A percentile compares a stretch with the other conserved stretches of the same genome.
Conservation (phyloP, 2,329 filamentous ascomycete species). For the Venturia pyrina region DNA sequence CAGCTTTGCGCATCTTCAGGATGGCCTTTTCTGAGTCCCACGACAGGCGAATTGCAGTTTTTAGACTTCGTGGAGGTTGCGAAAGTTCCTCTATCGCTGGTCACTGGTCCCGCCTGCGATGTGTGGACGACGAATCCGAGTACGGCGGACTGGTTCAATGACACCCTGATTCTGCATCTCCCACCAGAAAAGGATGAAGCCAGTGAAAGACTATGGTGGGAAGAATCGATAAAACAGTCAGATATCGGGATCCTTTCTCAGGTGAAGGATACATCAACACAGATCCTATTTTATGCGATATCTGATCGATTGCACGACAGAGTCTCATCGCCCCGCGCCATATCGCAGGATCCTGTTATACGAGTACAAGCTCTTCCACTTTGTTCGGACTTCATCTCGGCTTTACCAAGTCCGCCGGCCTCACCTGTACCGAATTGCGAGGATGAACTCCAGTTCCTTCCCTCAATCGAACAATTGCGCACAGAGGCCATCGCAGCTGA, state of each 20-base stretch:
- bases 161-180: conserved; percentile 21
- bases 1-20: not conserved
- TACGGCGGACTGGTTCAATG: conserved; percentile 32
- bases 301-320: conserved; percentile 16
- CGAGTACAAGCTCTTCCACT: conserved; percentile 32
- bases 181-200: conserved; percentile 13
- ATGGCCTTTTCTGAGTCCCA: not conserved
- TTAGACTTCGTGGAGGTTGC: conserved; percentile 26
- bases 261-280: conserved; percentile 24
- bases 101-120: conserved; percentile 26
- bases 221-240: conserved; percentile 25
- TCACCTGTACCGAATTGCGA: not conserved
- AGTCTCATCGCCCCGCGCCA: conserved; percentile 19
- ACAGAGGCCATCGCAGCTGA: conserved; percentile 17
- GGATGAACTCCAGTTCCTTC: conserved; percentile 22
- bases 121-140: conserved; percentile 26
- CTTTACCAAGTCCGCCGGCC: conserved; percentile 18
- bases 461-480: conserved; percentile 18
- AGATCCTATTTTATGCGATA: conserved; percentile 37
- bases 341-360: conserved; percentile 18
- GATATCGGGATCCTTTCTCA: conserved; percentile 30
- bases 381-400: conserved; percentile 31
- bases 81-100: conserved; percentile 31
- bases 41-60: not conserved
- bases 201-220: conserved; percentile 26